Conservation (phyloP, 2,329 filamentous ascomycete species). For the Mycogone perniciosa region DNA sequence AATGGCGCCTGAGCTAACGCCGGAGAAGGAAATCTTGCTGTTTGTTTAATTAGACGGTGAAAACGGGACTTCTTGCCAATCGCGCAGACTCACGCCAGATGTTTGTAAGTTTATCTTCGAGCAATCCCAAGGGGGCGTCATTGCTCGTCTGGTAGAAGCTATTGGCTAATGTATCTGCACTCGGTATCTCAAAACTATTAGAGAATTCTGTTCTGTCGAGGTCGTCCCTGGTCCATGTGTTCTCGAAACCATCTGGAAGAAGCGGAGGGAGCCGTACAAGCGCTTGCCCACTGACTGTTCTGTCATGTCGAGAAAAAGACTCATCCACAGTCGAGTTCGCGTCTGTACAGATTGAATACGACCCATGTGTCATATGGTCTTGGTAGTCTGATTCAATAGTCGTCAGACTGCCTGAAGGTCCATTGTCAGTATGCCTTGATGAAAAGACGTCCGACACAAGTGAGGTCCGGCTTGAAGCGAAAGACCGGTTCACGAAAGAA, state of each 20-base stretch:
- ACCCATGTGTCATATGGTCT: slow-evolving; percentile 1
- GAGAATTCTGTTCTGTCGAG: neutral
- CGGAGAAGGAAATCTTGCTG: slow-evolving; percentile 33
- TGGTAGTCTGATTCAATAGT: slow-evolving; percentile 20
- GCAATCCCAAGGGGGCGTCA: neutral
- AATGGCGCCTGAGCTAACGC: slow-evolving; percentile 40
- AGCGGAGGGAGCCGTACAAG: neutral
- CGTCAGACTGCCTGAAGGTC: slow-evolving; percentile 25
- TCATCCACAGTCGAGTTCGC: slow-evolving; percentile 11
- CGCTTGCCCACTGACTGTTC: neutral
- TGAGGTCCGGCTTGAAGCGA: slow-evolving; percentile 20
- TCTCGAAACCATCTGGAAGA: too few relatives aligned
- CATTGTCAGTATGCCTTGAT: slow-evolving; percentile 18
- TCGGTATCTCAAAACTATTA: neutral
- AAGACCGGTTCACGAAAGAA: slow-evolving; percentile 12
- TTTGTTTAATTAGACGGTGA: neutral
- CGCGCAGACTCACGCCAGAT: slow-evolving; percentile 35
- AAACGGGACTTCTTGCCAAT: neutral
- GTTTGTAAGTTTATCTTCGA: slow-evolving; percentile 25
- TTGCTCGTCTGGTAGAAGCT: neutral
- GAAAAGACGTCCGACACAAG: slow-evolving; percentile 15
- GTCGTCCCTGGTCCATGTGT: neutral
- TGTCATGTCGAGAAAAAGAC: slow-evolving; percentile 9
- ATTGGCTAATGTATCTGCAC: neutral
- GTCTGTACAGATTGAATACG: slow-evolving; percentile 7